Percentiles rank a stretch among this genome's conserved stretches.
phyloP scores from a whole-genome alignment of 441 rosid species.

The Croton setiger region DNA sequence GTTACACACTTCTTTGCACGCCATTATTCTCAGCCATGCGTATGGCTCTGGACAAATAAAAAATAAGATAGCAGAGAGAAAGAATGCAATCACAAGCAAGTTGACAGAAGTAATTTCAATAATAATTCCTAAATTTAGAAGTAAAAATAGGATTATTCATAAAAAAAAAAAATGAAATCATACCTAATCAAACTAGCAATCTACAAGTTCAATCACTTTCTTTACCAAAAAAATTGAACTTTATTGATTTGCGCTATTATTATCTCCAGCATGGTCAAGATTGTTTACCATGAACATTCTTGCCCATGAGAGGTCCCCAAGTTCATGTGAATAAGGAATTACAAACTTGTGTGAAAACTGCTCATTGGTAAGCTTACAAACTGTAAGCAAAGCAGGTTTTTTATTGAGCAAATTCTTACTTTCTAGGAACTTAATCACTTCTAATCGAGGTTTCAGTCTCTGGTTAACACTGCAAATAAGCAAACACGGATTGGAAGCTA shows the following conservation, averaged over 20 bases:
- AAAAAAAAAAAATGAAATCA: no score
- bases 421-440: constrained; percentile 22
- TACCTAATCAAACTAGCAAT: no score
- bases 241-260: no score
- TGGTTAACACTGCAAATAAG: constrained; percentile 28
- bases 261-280: no score
- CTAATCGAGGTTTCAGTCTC: constrained; percentile 30
- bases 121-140: no score
- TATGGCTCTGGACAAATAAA: not conserved
- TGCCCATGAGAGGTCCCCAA: constrained; percentile 6
- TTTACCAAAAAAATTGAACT: no score
- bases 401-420: constrained; percentile 27
- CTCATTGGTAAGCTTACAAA: constrained; percentile 14
- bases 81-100: no score
- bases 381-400: constrained; percentile 19
- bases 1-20: not conserved
- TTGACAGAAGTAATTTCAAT: no score
- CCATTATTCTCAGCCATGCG: not conserved
- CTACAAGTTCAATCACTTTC: no score
- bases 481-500: constrained; percentile 23
- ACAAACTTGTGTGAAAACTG: constrained; percentile 26
- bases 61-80: not conserved
- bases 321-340: constrained; percentile 26
- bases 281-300: not conserved
- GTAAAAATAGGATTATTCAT: no score